Base-by-base conservation (phyloP, 805 yeast species). In the Torulaspora quercuum region DNA sequence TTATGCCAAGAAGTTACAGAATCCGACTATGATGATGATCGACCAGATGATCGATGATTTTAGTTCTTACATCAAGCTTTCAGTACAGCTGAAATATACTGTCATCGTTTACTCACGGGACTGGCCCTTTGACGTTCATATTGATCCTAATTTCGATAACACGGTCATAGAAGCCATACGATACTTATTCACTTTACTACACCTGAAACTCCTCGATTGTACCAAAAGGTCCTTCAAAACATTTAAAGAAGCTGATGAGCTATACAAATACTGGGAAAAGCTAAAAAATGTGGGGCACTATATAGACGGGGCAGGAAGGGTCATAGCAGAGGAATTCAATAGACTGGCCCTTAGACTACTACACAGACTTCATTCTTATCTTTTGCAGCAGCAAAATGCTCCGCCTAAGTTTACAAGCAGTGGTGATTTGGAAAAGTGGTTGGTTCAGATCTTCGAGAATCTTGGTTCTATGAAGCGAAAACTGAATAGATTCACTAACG, bases 21-120 rank as follows among this genome's bases (percentile, higher is more conserved):
- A 82, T 50, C 95, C 96, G 1, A 88, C 97, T 0, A 76, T 89
- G 78, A 83, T 87, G 88, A 85, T 87, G 80, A 85, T 92, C 49
- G 98, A 92, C 60, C 96, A 90, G 62, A 82, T 87, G 73, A 75
- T 90, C 43, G 88, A 78, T 29, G 95, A 87, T 57, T 82, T 90
- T 56, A 80, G 80, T 48, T 72, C 80, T 2, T 87, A 86, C 55
- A 75, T 90, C 39, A 72, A 75, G 31, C 66, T 88, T 21, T 89
- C 95, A 0, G 69, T 86, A 11, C 82, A 78, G 46, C 75, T 88
- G 33, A 80, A 87, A 55, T 76, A 75, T 39, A 77, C 86, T 0
- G 73, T 82, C 30, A 62, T 70, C 17, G 80, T 75, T 31, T 81
- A 78, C 49, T 70, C 76, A 46, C 57, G 60, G 3, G 73, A 75